These are phyloP conservation scores for Veloporphyrellus conicus DNA, from an alignment of 1,284 basidiomycete genomes.

Conservation along the genomic window DNA sequence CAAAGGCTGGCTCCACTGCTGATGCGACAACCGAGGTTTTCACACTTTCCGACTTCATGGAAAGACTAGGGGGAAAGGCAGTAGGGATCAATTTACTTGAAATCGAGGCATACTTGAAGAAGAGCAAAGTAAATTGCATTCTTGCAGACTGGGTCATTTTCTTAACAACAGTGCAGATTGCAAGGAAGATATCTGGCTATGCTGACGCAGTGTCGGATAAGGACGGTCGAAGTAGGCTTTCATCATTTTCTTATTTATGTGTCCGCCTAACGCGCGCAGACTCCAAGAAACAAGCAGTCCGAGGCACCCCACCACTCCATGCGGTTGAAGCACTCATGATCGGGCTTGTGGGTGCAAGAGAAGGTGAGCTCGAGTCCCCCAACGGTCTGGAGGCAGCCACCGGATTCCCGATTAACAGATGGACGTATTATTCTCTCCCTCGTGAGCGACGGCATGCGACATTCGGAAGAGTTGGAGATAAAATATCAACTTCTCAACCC, in stretches of 20 bases:
- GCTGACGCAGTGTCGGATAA: slow-evolving; percentile 61
- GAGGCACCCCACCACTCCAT: slow-evolving; percentile 74
- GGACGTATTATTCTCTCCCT: slow-evolving; percentile 59
- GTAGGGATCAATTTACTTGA: slow-evolving; percentile 77
- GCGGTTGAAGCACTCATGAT: slow-evolving; percentile 82
- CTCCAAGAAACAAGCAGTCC: slow-evolving; percentile 31
- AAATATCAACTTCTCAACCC: slow-evolving; percentile 97
- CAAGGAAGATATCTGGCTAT: slow-evolving; percentile 76
- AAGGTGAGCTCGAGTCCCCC: slow-evolving; percentile 48
- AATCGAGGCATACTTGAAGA: slow-evolving; percentile 78
- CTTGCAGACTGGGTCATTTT: neutral
- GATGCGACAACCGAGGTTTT: slow-evolving; percentile 52
- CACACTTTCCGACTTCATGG: slow-evolving; percentile 61
- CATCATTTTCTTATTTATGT: neutral
- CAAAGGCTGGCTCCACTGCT: slow-evolving; percentile 13
- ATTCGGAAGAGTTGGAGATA: slow-evolving; percentile 56
- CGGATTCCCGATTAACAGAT: slow-evolving; percentile 39
- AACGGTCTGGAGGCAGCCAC: neutral
- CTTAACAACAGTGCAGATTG: slow-evolving; percentile 44
- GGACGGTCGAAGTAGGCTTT: slow-evolving; percentile 35
- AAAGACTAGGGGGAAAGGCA: slow-evolving; percentile 63
- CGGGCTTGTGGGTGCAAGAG: slow-evolving; percentile 74
- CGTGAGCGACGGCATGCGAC: slow-evolving; percentile 25
- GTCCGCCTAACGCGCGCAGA: slow-evolving; percentile 18
- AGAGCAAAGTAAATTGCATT: slow-evolving; percentile 66